These are phyloP conservation scores for Chalciporus sphaerocephalus DNA, from an alignment of 768 basidiomycete genomes.

Conservation along the genomic window DNA sequence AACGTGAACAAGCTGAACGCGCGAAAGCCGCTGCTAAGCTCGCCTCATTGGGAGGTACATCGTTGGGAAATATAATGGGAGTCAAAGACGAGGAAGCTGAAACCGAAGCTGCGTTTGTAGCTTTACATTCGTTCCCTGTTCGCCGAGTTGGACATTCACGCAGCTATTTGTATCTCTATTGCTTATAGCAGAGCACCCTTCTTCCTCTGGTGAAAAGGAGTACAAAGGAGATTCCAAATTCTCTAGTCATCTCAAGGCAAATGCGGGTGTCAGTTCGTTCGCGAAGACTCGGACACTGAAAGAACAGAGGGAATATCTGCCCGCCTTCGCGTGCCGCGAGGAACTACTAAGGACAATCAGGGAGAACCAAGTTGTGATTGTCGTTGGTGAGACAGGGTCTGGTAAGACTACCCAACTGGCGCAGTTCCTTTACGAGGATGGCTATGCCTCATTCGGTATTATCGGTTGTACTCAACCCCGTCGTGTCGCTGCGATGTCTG, in stretches of 20 bases:
- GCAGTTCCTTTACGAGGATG: slow-evolving; percentile 96
- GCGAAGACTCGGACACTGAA: slow-evolving; percentile 79
- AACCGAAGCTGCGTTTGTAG: slow-evolving; percentile 69
- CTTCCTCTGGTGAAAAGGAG: slow-evolving; percentile 50
- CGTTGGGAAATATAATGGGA: slow-evolving; percentile 96
- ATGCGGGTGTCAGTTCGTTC: slow-evolving; percentile 75
- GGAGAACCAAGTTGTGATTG: slow-evolving; percentile 95
- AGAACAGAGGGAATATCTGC: slow-evolving; percentile 94
- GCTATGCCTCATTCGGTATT: slow-evolving; percentile 84
- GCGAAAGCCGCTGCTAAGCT: slow-evolving; percentile 96
- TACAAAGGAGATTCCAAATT: slow-evolving; percentile 97
- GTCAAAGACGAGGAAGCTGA: slow-evolving; percentile 93
- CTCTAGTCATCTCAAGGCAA: slow-evolving; percentile 84
- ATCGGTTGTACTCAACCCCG: slow-evolving; percentile 98
- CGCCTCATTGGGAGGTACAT: slow-evolving; percentile 85
- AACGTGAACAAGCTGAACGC: slow-evolving; percentile 93
- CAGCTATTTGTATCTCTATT: slow-evolving; percentile 41
- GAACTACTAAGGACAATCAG: slow-evolving; percentile 83
- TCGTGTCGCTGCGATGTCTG: slow-evolving; percentile 99
- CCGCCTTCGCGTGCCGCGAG: slow-evolving; percentile 95
- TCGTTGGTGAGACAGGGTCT: slow-evolving; percentile 99
- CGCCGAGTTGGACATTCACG: slow-evolving; percentile 77
- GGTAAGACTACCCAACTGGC: slow-evolving; percentile 97
- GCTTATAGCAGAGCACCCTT: slow-evolving; percentile 42
- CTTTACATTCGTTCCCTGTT: slow-evolving; percentile 15